Evolutionary conservation across 1,139 yeast genomes (phyloP).

Genomic region (Arxiozyma bovina): DNA sequence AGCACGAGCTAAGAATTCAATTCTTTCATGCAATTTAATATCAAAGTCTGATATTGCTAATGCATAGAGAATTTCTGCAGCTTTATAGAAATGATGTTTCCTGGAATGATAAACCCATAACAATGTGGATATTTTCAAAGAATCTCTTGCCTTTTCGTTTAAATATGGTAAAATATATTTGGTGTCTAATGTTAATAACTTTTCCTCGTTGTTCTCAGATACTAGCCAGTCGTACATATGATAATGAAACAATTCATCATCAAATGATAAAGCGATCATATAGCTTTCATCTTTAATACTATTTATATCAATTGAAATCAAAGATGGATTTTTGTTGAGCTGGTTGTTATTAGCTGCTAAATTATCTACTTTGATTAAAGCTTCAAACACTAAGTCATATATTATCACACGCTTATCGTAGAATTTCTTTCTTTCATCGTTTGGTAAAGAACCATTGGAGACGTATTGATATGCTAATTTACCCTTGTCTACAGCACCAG

Average conservation of each 20-base stretch:
- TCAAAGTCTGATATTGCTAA: constrained; percentile 69
- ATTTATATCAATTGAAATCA: constrained; percentile 41
- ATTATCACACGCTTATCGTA: constrained; percentile 47
- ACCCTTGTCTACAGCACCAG: constrained; percentile 57
- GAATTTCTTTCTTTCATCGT: constrained; percentile 40
- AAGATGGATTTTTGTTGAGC: constrained; percentile 18
- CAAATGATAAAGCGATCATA: constrained; percentile 59
- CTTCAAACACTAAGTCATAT: constrained; percentile 65
- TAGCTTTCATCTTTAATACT: constrained; percentile 66
- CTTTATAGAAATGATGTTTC: constrained; percentile 66
- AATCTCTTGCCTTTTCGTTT: constrained; percentile 59
- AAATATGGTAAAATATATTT: constrained; percentile 72
- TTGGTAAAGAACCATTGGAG: constrained; percentile 40
- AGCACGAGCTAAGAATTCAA: constrained; percentile 85
- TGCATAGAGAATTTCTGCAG: constrained; percentile 72
- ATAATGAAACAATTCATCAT: constrained; percentile 79
- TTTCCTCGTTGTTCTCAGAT: constrained; percentile 64
- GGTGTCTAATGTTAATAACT: constrained; percentile 70
- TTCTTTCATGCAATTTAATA: constrained; percentile 60
- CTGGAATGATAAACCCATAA: constrained; percentile 87
- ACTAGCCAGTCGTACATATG: constrained; percentile 91
- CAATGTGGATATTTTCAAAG: constrained; percentile 67
- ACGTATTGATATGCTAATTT: constrained; percentile 48
- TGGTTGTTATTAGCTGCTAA: constrained; percentile 38
- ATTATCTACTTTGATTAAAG: constrained; percentile 63